These are phyloP conservation scores for Mycena rosella DNA, from an alignment of 768 basidiomycete genomes.

Conservation along the genomic window DNA sequence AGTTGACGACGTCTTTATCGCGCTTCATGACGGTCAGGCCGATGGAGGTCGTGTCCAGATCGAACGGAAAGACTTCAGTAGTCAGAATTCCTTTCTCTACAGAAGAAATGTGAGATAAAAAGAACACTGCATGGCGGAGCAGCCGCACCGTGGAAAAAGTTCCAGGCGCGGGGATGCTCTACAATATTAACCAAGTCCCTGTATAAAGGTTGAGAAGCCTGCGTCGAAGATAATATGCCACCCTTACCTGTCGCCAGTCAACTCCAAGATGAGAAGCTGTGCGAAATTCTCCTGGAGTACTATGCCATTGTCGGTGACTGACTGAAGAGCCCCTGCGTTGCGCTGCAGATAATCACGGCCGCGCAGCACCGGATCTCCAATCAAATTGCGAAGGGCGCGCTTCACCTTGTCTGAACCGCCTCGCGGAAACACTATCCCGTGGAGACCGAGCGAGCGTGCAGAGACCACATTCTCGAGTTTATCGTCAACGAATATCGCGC, in stretches of 20 bases:
- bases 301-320: conserved; percentile 58
- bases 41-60: conserved; percentile 71
- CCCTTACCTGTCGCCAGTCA: conserved; percentile 59
- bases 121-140: conserved; percentile 11
- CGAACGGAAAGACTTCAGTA: conserved; percentile 63
- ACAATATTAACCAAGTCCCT: conserved; percentile 61
- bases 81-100: conserved; percentile 57
- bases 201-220: background rate
- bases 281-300: conserved; percentile 66
- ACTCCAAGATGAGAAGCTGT: conserved; percentile 69
- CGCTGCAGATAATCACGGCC: conserved; percentile 55
- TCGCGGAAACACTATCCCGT: conserved; percentile 61
- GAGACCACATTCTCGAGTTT: conserved; percentile 70
- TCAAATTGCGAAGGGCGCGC: conserved; percentile 60
- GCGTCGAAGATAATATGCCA: conserved; percentile 1
- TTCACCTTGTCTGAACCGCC: conserved; percentile 55
- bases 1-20: conserved; percentile 48
- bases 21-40: conserved; percentile 58
- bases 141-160: conserved; percentile 64
- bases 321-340: conserved; percentile 57
- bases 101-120: conserved; percentile 4
- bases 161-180: conserved; percentile 60
- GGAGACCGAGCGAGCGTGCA: conserved; percentile 68
- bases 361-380: conserved; percentile 60
- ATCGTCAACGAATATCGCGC: conserved; percentile 70